phyloP scores from a whole-genome alignment of 116 monocot genomes.

The Trichopus zeylanicus region DNA sequence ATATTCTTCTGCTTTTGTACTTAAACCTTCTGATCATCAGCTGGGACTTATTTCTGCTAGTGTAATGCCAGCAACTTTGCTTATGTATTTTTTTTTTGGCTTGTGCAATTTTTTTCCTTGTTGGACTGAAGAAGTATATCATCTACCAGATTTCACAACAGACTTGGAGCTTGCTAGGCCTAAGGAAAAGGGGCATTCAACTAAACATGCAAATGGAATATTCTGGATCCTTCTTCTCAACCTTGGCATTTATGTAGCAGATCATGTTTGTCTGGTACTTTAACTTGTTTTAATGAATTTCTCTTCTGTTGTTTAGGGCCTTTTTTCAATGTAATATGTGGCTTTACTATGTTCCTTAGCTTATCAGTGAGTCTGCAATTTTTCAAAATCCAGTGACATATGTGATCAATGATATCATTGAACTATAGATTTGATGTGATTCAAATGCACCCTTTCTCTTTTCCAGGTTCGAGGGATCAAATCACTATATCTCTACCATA shows the following conservation, averaged over 20 bases:
- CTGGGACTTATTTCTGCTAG: too few relatives aligned
- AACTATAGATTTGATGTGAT: too few relatives aligned
- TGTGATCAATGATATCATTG: too few relatives aligned
- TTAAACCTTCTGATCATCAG: too few relatives aligned
- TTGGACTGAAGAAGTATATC: background rate
- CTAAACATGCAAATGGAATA: conserved; percentile 61
- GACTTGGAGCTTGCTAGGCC: conserved; percentile 67
- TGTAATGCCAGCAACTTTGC: too few relatives aligned
- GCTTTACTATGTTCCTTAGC: too few relatives aligned
- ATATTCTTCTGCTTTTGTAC: too few relatives aligned
- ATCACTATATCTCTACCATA: conserved; percentile 67
- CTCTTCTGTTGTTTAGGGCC: too few relatives aligned
- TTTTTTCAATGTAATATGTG: too few relatives aligned
- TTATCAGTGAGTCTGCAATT: too few relatives aligned
- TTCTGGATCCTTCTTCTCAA: conserved; percentile 96
- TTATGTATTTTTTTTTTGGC: background rate
- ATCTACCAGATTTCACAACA: conserved; percentile 35
- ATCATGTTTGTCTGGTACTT: conserved; percentile 78
- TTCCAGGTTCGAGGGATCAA: conserved; percentile 59
- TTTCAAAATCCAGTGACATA: too few relatives aligned
- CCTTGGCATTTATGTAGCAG: conserved; percentile 64
- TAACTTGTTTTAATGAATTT: background rate
- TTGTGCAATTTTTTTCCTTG: background rate
- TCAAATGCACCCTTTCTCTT: conserved; percentile 10
- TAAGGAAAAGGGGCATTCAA: conserved; percentile 28